Evolutionary conservation across 768 basidiomycete genomes (phyloP), one percentile per base, ranked within the genome.

Genomic region (Hirschioporus abietinus): DNA sequence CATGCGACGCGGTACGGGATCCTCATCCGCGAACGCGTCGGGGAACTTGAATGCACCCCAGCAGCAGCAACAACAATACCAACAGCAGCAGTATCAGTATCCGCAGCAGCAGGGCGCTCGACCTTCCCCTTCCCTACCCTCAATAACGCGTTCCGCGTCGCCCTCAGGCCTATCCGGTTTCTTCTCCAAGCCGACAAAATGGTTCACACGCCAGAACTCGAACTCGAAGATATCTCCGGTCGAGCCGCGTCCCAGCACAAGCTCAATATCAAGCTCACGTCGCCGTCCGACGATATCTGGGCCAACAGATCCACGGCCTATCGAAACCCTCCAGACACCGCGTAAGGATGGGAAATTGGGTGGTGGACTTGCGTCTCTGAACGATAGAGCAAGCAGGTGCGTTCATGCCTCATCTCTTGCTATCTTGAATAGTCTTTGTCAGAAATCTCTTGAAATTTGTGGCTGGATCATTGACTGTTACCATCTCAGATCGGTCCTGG

Each of bases 281-380:
- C 77, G 89, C 68, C 91, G 89, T 68, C 89, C 86, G 64, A 93
- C 92, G 81, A 94, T 93, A 42, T 93, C 92, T 35, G 87, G 88
- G 60, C 92, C 92, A 0, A 92, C 91, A 5, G 92, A 93, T 71
- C 92, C 91, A 9, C 79, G 92, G 24, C 92, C 91, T 1, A 89
- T 93, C 65, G 23, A 58, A 34, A 25, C 69, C 30, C 42, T 52
- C 1, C 63, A 35, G 12, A 30, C 26, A 17, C 27, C 66, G 6
- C 57, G 52, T 24, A 58, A 36, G n/a, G 58, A 76, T 90, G 69
- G 70, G 77, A 1, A 77, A 75, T 20, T 70, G 81, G 60, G 78
- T 77, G 69, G 72, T 74, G 23, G 86, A 90, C 69, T 78, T 77
- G 1, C 85, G 85, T 70, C 77, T 78, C 30, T 69, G 42, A 63